Evolutionary conservation across 495 filamentous ascomycete genomes (phyloP), one percentile per base, ranked within the genome.

Genomic region (Aspergillus wentii): DNA sequence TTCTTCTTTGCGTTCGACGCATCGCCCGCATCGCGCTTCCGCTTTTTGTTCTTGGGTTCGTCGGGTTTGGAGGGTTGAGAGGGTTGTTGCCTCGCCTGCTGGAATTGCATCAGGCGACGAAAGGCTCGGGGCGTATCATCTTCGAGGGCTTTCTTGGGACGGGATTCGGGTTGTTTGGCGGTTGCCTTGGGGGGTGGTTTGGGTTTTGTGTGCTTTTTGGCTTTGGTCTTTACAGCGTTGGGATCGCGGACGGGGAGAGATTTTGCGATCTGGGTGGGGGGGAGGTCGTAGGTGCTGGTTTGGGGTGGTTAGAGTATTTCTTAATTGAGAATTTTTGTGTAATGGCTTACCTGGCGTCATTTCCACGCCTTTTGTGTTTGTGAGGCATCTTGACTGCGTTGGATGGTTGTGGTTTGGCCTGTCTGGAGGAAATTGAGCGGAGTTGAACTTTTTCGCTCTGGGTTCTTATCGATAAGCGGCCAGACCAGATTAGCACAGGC

Each of bases 61-160:
- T 95, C 88, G 3, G 90, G 70, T 15, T 80, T 84, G 1, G 73
- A 74, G 0, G 75, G 74, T 9, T 28, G 16, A 7, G 10, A 17
- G 7, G 89, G 69, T n/a, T 80, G 83, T 1, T 73, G 74, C 0
- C 75, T 74, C 8, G 70, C 61, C 29, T 71, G 72, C 43, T 78
- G 64, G 54, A 75, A 76, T 11, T 80, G 76, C 83, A 97, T 88
- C 40, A 95, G 58, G 3, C 86, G 80, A 20, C 75, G 72, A 64
- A 97, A 97, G 5, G 83, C 88, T 32, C 83, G 82, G 5, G 91
- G 91, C 5, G 85, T 89, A 59, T 97, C 91, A 55, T 94, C 80
- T 26, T 74, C 65, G 14, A 57, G 51, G 29, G 65, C 67, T 29
- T 48, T 48, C 38, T 69, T 66, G n/a, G n/a, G 64, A n/a, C 72